These are phyloP conservation scores for Geranium rotundifolium DNA, from an alignment of 345 rosid genomes.

Conservation along the genomic window DNA sequence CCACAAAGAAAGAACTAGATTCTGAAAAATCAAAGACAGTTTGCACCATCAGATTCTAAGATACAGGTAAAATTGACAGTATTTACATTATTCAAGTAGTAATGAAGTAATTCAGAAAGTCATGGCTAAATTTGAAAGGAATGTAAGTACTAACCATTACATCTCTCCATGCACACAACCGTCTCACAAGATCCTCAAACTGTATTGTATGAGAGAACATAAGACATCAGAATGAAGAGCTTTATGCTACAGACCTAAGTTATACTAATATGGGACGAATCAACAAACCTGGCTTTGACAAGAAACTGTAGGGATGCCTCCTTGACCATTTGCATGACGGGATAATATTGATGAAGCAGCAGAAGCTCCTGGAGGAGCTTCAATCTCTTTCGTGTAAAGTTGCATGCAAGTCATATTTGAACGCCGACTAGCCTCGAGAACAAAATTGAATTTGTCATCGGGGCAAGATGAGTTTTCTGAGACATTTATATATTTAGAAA, in stretches of 20 bases:
- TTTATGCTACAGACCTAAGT: not conserved
- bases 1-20: not conserved
- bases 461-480: constrained; percentile 63
- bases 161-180: constrained; percentile 89
- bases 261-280: constrained; percentile 2
- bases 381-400: constrained; percentile 63
- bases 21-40: not conserved
- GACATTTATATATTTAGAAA: constrained; percentile 33
- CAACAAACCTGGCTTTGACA: constrained; percentile 43
- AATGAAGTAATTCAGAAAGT: constrained; percentile 4
- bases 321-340: constrained; percentile 53
- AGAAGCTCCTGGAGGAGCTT: constrained; percentile 67
- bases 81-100: not conserved
- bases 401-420: constrained; percentile 77
- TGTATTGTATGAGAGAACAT: constrained; percentile 10
- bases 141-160: constrained; percentile 52
- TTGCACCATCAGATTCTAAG: not conserved
- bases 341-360: constrained; percentile 68
- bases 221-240: not conserved
- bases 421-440: constrained; percentile 81
- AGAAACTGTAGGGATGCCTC: constrained; percentile 28
- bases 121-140: constrained; percentile 3
- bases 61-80: not conserved
- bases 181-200: constrained; percentile 70
- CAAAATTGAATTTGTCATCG: constrained; percentile 49